Evolutionary conservation across 1,139 yeast species (phyloP).

Genomic region (Suhomyces anneliseae): DNA sequence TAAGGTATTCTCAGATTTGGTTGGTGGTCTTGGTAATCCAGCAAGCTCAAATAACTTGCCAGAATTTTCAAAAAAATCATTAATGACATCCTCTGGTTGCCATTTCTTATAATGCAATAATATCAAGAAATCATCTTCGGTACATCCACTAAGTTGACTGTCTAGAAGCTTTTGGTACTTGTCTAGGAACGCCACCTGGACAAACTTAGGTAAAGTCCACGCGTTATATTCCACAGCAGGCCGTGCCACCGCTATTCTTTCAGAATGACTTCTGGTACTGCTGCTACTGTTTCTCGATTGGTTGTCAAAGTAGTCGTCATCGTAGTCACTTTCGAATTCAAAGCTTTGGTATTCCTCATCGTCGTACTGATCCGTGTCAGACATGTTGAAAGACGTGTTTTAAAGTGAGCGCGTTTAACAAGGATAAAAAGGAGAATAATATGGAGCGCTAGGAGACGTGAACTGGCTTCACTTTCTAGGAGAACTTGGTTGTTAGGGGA

Average conservation of each 20-base stretch:
- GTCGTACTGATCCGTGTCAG: conserved; percentile 3
- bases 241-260: background rate
- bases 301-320: conserved; percentile 9
- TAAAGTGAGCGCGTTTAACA: no score
- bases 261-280: conserved; percentile 3
- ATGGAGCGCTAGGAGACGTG: no score
- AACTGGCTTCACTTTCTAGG: background rate
- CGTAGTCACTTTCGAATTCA: conserved; percentile 15
- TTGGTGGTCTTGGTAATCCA: conserved; percentile 41
- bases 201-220: conserved; percentile 30
- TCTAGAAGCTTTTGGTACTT: conserved; percentile 19
- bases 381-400: background rate
- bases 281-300: conserved; percentile 5
- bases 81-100: conserved; percentile 73
- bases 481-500: no score
- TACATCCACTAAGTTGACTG: conserved; percentile 32
- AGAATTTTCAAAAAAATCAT: conserved; percentile 60
- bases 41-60: conserved; percentile 43
- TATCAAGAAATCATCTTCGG: conserved; percentile 44
- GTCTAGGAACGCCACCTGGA: conserved; percentile 20
- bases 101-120: conserved; percentile 65
- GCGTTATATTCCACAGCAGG: conserved; percentile 13
- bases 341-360: conserved; percentile 10
- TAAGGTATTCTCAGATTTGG: conserved; percentile 21
- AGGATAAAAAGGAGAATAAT: no score